phyloP scores from a whole-genome alignment of 2,329 filamentous ascomycete genomes.

The Kalmusia sp. region DNA sequence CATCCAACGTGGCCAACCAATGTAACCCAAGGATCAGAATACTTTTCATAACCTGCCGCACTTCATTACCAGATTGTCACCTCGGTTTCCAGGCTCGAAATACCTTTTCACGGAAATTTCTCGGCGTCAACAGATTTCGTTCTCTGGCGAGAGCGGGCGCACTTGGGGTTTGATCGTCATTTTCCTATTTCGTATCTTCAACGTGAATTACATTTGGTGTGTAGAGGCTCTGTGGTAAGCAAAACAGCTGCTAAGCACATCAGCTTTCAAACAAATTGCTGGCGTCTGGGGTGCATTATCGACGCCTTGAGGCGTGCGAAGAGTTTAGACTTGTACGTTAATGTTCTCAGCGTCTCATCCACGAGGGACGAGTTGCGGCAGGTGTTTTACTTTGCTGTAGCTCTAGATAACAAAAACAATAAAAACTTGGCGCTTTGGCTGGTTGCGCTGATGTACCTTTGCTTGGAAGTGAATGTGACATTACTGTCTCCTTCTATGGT shows the following conservation, averaged over 20 bases:
- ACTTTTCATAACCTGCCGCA: no score
- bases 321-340: constrained; percentile 8
- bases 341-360: not conserved
- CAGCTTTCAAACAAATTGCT: not conserved
- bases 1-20: no score
- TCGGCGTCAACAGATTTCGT: no score
- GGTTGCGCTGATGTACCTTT: no score
- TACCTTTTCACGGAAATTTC: not conserved
- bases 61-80: not conserved
- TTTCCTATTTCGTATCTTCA: no score
- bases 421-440: no score
- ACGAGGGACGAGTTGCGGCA: not conserved
- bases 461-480: no score
- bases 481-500: constrained; percentile 2
- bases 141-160: no score
- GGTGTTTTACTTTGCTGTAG: not conserved
- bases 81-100: not conserved
- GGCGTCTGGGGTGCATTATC: not conserved
- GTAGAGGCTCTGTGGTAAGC: no score
- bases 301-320: not conserved
- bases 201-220: not conserved
- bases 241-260: not conserved
- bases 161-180: no score
- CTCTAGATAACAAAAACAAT: not conserved
- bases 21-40: no score